Evolutionary conservation across 1,284 basidiomycete genomes (phyloP).

Genomic region (Trichosporon coremiiforme): DNA sequence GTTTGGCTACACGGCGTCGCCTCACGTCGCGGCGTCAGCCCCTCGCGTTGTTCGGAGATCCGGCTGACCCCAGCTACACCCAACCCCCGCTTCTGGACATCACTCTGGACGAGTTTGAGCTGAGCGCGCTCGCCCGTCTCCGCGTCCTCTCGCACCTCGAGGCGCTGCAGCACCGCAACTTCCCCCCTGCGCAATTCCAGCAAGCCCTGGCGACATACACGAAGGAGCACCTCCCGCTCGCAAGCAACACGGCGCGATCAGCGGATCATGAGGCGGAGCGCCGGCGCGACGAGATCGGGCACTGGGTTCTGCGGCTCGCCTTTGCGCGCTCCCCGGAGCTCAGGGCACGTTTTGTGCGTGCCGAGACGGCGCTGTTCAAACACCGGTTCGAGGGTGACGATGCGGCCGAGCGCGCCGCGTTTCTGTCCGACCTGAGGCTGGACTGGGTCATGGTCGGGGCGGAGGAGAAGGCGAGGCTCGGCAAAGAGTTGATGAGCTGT

Average conservation of each 20-base stretch:
- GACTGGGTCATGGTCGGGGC: constrained; percentile 70
- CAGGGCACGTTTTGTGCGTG: constrained; percentile 82
- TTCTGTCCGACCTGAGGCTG: constrained; percentile 75
- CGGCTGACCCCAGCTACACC: constrained; percentile 67
- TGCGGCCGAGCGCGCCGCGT: constrained; percentile 65
- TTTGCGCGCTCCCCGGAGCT: constrained; percentile 91
- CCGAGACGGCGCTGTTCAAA: constrained; percentile 82
- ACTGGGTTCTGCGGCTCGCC: constrained; percentile 91
- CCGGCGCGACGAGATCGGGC: constrained; percentile 83
- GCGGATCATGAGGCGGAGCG: constrained; percentile 68
- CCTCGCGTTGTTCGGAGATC: not conserved
- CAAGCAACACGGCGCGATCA: constrained; percentile 63
- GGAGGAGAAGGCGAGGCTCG: constrained; percentile 55
- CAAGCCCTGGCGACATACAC: constrained; percentile 43
- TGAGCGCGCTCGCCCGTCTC: constrained; percentile 83
- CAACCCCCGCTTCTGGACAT: constrained; percentile 84
- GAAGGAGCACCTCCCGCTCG: constrained; percentile 61
- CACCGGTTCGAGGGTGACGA: constrained; percentile 78
- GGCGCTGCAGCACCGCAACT: constrained; percentile 62
- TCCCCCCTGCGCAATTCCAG: constrained; percentile 46
- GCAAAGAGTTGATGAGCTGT: constrained; percentile 60
- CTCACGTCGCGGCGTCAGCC: too few relatives aligned
- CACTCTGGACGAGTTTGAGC: constrained; percentile 95
- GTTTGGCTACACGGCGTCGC: too few relatives aligned
- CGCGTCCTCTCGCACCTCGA: constrained; percentile 90